Percentiles rank a stretch among this genome's conserved stretches.
phyloP scores from a whole-genome alignment of 257 asterid species.

The Misopates orontium region DNA sequence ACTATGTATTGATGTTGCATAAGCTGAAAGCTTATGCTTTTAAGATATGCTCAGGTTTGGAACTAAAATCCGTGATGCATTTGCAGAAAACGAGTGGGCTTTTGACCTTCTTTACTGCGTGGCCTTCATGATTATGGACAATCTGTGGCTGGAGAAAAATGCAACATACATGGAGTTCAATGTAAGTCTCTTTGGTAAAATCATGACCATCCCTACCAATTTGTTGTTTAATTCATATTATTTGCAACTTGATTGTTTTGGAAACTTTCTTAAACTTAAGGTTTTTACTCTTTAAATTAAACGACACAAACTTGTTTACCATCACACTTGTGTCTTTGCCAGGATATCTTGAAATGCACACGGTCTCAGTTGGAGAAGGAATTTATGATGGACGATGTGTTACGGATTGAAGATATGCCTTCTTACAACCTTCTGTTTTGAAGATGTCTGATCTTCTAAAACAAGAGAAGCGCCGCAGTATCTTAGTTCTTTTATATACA shows the following conservation, averaged over 20 bases:
- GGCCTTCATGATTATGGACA: conserved; percentile 85
- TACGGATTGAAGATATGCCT: conserved; percentile 77
- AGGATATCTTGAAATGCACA: conserved; percentile 65
- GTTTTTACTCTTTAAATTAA: no score
- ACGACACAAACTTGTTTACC: conserved; percentile 1
- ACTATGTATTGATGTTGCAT: background rate
- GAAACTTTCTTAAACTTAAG: no score
- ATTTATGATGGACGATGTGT: conserved; percentile 64
- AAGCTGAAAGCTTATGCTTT: background rate
- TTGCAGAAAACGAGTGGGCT: conserved; percentile 82
- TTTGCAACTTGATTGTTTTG: no score
- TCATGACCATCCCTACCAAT: no score
- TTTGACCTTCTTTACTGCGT: conserved; percentile 78
- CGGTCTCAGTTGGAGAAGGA: conserved; percentile 74
- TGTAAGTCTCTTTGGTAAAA: conserved; percentile 36
- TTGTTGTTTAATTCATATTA: no score
- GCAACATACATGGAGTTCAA: conserved; percentile 86
- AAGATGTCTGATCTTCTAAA: conserved; percentile 19
- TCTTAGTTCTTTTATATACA: no score
- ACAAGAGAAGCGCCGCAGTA: no score
- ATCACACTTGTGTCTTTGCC: background rate
- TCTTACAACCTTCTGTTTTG: conserved; percentile 61
- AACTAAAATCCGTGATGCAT: conserved; percentile 16
- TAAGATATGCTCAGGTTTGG: background rate
- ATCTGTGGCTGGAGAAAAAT: conserved; percentile 74